phyloP scores from a whole-genome alignment of 805 yeast genomes.

The Metschnikowia cubensis region DNA sequence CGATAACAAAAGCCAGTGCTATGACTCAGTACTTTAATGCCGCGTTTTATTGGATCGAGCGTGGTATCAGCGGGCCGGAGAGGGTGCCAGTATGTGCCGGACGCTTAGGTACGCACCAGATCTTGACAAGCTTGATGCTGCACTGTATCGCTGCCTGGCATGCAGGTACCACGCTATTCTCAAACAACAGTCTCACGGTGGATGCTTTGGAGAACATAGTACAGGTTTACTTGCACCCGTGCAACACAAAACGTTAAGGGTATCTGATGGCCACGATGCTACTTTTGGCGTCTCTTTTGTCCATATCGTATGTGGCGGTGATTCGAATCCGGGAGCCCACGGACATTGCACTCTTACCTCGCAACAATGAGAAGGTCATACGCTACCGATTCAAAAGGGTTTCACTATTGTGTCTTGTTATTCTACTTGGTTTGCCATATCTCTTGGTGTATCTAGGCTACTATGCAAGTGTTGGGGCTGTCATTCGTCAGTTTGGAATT shows the following conservation, averaged over 20 bases:
- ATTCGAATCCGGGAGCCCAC: constrained; percentile 32
- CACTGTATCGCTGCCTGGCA: not conserved
- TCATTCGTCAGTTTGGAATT: constrained; percentile 26
- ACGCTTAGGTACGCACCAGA: not conserved
- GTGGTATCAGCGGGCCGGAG: not conserved
- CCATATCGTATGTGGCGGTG: constrained; percentile 45
- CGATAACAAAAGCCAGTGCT: constrained; percentile 15
- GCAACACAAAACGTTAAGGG: not conserved
- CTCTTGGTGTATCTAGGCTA: constrained; percentile 11
- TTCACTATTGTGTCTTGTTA: constrained; percentile 24
- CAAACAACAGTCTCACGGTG: not conserved
- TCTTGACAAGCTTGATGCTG: not conserved
- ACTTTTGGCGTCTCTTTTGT: constrained; percentile 28
- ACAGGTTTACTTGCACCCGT: not conserved
- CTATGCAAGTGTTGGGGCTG: constrained; percentile 6
- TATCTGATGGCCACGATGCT: not conserved
- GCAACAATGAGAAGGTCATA: constrained; percentile 46
- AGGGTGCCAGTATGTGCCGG: not conserved
- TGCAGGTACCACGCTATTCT: not conserved
- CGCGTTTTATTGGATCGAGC: constrained; percentile 16
- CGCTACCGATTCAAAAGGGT: constrained; percentile 39
- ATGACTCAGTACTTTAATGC: constrained; percentile 20
- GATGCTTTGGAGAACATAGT: not conserved
- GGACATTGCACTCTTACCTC: constrained; percentile 17
- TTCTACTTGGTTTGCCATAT: constrained; percentile 29